Base-by-base conservation (phyloP, 2,329 filamentous ascomycete genomes). In the Cordyceps farinosa region DNA sequence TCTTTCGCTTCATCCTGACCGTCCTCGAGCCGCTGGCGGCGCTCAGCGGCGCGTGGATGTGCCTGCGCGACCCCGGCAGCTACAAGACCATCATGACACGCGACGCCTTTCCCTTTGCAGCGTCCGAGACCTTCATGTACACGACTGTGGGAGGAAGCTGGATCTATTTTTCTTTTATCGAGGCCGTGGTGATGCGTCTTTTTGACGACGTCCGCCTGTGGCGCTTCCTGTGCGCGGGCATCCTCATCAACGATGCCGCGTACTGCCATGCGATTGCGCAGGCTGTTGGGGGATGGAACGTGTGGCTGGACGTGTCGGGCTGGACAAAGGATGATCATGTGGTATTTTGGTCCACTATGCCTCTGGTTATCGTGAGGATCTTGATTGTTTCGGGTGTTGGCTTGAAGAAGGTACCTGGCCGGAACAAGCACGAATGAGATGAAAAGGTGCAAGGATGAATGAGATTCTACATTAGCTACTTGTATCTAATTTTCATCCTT, bases 91-190 rank as follows among this genome's bases (percentile, higher is more conserved):
- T 65, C 36, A 70, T 77, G 68, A 74, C 70, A 29, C 73, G 72
- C 45, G 64, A 68, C 51, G 15, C 65, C 11, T 48, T 60, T 27
- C 13, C 62, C 58, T 69, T 69, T 64, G 42, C 60, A 10, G 17
- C 63, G 7, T 64, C 62, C 51, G 69, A 71, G 29, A 66, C 68
- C 3, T 74, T 73, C 63, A 67, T 75, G 47, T 74, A 71, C 68
- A 74, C 71, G 5, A 67, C 72, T 61, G 64, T 75, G 29, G 71
- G 66, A 44, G 70, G 72, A 50, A 66, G 63, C 8, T 75, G 73
- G 72, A 68, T 77, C 17, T 69, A 72, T 66, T 75, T 78, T 63
- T 75, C 75, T 59, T 76, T 77, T 66, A 70, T 72, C 66, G 71
- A 74, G 65, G 74, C 70, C 42, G 69, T 78, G 15, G 70, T 77